Percentiles rank a stretch among this genome's conserved stretches.
These are phyloP conservation scores for Tetradesmus obliquus DNA, from an alignment of 139 green algal species.

Conservation along the genomic window DNA sequence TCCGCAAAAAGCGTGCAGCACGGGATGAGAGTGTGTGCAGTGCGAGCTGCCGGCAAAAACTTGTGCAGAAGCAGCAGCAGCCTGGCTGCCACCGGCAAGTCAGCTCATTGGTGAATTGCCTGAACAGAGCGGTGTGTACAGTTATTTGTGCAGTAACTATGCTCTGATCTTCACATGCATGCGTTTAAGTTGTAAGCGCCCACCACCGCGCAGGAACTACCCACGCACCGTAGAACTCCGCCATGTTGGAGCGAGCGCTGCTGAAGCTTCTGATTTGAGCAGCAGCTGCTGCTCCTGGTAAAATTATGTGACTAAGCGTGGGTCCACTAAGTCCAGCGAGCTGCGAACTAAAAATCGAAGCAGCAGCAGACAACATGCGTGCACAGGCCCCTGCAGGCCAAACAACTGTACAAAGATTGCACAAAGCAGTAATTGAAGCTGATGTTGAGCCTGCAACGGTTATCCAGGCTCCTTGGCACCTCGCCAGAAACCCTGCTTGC, in stretches of 20 bases:
- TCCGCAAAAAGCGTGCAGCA: no score
- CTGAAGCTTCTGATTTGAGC: background rate
- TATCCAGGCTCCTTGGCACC: background rate
- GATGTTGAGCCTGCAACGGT: background rate
- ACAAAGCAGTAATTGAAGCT: background rate
- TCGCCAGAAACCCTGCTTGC: background rate
- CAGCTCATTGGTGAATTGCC: background rate
- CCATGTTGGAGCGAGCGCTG: background rate
- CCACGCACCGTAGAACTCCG: background rate
- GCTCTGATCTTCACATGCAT: background rate
- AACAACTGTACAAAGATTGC: background rate
- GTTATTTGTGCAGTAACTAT: background rate
- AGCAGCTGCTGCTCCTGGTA: background rate
- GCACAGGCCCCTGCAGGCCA: background rate
- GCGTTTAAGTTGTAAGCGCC: background rate
- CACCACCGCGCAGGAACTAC: background rate
- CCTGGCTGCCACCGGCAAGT: background rate
- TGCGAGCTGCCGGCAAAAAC: background rate
- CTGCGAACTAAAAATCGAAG: background rate
- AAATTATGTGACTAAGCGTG: background rate
- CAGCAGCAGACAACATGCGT: constrained; percentile 1
- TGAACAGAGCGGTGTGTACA: background rate
- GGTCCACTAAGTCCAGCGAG: background rate
- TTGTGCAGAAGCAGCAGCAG: background rate
- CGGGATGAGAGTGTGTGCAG: no score